These are phyloP conservation scores for Yamadazyma taylorii DNA, from an alignment of 1,139 yeast species.

Conservation along the genomic window DNA sequence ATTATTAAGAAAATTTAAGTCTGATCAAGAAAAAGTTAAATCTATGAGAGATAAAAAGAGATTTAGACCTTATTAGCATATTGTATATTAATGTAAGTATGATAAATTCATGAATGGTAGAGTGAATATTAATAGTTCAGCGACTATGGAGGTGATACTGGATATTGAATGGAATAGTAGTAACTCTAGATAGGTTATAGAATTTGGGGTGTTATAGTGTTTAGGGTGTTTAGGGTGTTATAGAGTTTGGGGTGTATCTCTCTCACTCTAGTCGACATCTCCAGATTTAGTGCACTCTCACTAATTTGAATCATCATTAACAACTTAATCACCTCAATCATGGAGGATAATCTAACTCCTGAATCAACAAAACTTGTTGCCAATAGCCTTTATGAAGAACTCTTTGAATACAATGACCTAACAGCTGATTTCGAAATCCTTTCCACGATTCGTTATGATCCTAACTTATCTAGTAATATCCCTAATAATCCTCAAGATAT, in stretches of 20 bases:
- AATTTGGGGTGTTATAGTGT: too few species aligned
- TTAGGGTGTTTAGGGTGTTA: too few species aligned
- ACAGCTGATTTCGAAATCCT: conserved; percentile 49
- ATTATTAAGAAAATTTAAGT: conserved; percentile 75
- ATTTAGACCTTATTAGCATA: conserved; percentile 71
- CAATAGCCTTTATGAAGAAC: conserved; percentile 13
- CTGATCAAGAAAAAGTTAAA: conserved; percentile 84
- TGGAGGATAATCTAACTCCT: background rate
- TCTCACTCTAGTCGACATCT: too few species aligned
- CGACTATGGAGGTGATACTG: too few species aligned
- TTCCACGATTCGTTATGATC: conserved; percentile 75
- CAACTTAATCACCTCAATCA: too few species aligned
- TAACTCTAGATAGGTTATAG: too few species aligned
- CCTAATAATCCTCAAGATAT: conserved; percentile 29
- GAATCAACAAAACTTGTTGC: conserved; percentile 8
- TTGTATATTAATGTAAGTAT: conserved; percentile 3
- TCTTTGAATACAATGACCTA: conserved; percentile 17
- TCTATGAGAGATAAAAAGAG: conserved; percentile 76
- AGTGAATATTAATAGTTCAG: too few species aligned
- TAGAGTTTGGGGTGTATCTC: background rate
- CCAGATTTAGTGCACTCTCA: background rate
- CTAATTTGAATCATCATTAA: conserved; percentile 2
- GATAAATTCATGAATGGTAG: too few species aligned
- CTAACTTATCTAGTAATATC: conserved; percentile 35
- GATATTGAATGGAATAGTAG: too few species aligned